Base-by-base conservation (phyloP, 495 filamentous ascomycete genomes). In the Evernia prunastri region DNA sequence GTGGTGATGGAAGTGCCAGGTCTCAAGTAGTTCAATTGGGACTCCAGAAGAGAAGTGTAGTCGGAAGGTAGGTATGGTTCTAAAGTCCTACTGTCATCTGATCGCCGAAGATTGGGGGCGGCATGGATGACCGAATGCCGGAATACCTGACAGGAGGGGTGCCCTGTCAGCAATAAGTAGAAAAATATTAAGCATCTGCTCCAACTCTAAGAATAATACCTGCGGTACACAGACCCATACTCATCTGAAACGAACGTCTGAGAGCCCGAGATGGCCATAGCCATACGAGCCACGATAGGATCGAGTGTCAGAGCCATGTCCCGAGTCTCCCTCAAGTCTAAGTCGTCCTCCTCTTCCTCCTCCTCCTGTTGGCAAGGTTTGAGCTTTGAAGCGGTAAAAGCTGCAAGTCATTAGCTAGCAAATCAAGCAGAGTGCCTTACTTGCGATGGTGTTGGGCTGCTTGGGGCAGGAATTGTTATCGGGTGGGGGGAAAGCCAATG, bases 351-450 rank as follows among this genome's bases (percentile, higher is more conserved):
- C 36, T 37, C 12, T 37, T 37, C 13, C 49, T 31, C 45, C 45
- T 49, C 20, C 23, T 45, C 42, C 20, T 23, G 17, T n/a, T n/a
- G n/a, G 36, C 36, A 37, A 49, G 9, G 45, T 25, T 27, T 51
- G n/a, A 12, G 11, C 49, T 7, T 31, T 23, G 51, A 29, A 51
- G 56, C 62, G 62, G 62, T 56, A 64, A 59, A n/a, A 36, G 43
- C 36, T 42, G 51, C 53, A 15, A 56, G 61, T 17, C 15, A 36
- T 35, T 43, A 29, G 27, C 61, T 42, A 57, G 53, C 61, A 57
- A 63, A 25, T 63, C 17, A 43, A 33, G 20, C 39, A 20, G 29
- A 43, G 25, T 31, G 27, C 53, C 61, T 57, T 63, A 36, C 20
- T 45, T 45, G 53, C 25, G 29, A 57, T 27, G 54, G 51, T n/a